Percentiles rank a stretch among this genome's conserved stretches.
Conservation (phyloP, 208 protist species). For the Trypanosoma avium region DNA sequence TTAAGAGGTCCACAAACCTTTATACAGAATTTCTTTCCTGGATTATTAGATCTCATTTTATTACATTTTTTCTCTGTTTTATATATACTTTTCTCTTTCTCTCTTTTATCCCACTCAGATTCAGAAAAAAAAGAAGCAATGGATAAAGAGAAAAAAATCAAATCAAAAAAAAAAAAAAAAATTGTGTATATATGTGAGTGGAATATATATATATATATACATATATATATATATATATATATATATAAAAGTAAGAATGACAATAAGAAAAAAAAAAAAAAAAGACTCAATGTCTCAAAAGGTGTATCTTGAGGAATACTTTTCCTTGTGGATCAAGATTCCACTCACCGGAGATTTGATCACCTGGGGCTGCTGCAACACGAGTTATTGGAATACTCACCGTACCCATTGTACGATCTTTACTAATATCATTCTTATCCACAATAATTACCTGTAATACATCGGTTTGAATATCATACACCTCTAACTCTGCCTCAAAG, state of each 20-base stretch:
- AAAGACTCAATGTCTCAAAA: conserved; percentile 38
- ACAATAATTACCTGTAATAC: conserved; percentile 49
- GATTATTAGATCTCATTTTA: too few relatives aligned
- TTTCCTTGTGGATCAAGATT: conserved; percentile 57
- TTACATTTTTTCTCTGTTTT: too few relatives aligned
- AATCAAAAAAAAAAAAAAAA: too few relatives aligned
- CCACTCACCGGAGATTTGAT: conserved; percentile 40
- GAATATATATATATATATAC: too few relatives aligned
- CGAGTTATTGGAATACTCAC: conserved; percentile 37
- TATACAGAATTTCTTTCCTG: too few relatives aligned
- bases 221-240: too few relatives aligned
- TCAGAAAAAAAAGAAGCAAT: too few relatives aligned
- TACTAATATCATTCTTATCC: conserved; percentile 64
- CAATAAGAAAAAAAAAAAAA: conserved; percentile 4
- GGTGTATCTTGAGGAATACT: conserved; percentile 35
- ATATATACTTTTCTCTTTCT: too few relatives aligned
- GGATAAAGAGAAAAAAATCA: too few relatives aligned
- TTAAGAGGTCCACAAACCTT: too few relatives aligned
- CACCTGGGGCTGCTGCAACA: conserved; percentile 19
- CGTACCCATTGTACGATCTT: conserved; percentile 66
- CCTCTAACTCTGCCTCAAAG: conserved; percentile 56
- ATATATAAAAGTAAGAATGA: background rate
- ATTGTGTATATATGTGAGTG: too few relatives aligned
- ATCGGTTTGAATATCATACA: conserved; percentile 40
- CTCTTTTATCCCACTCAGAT: too few relatives aligned